Evolutionary conservation across 257 asterid genomes (phyloP).

Genomic region (Eustoma russellianum): DNA sequence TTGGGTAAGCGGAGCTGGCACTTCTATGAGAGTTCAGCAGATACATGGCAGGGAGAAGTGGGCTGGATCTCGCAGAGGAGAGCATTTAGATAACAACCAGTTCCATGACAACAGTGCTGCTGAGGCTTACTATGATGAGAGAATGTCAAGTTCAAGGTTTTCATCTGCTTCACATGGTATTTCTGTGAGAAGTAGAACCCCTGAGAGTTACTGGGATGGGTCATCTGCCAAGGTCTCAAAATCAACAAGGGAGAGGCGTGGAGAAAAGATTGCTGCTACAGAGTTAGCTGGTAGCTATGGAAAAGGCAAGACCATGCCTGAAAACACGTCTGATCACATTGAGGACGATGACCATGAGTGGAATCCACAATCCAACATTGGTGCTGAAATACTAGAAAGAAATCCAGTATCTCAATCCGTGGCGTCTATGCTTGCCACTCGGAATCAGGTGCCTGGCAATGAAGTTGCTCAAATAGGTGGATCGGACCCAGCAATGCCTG

Average conservation of each 20-base stretch:
- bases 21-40: slow-evolving; percentile 37
- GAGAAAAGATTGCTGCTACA: slow-evolving; percentile 26
- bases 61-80: slow-evolving; percentile 49
- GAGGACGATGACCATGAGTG: slow-evolving; percentile 63
- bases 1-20: slow-evolving; percentile 36
- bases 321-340: slow-evolving; percentile 26
- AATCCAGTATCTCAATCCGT: slow-evolving; percentile 40
- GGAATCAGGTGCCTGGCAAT: slow-evolving; percentile 43
- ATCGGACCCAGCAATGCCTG: slow-evolving; percentile 50
- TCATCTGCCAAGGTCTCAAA: slow-evolving; percentile 28
- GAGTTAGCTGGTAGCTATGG: slow-evolving; percentile 35
- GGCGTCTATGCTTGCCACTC: slow-evolving; percentile 41
- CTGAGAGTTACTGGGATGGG: slow-evolving; percentile 50
- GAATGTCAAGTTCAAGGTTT: slow-evolving; percentile 33
- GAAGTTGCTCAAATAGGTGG: slow-evolving; percentile 67
- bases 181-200: slow-evolving; percentile 35
- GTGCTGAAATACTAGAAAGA: slow-evolving; percentile 46
- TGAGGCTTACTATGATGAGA: slow-evolving; percentile 51
- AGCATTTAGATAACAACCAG: slow-evolving; percentile 30
- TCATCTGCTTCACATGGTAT: slow-evolving; percentile 37
- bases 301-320: slow-evolving; percentile 53
- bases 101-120: slow-evolving; percentile 47
- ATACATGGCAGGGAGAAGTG: slow-evolving; percentile 48
- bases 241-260: slow-evolving; percentile 32
- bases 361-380: slow-evolving; percentile 30